These are phyloP conservation scores for Pleurotus ostreatus DNA, from an alignment of 768 basidiomycete species.

Conservation along the genomic window DNA sequence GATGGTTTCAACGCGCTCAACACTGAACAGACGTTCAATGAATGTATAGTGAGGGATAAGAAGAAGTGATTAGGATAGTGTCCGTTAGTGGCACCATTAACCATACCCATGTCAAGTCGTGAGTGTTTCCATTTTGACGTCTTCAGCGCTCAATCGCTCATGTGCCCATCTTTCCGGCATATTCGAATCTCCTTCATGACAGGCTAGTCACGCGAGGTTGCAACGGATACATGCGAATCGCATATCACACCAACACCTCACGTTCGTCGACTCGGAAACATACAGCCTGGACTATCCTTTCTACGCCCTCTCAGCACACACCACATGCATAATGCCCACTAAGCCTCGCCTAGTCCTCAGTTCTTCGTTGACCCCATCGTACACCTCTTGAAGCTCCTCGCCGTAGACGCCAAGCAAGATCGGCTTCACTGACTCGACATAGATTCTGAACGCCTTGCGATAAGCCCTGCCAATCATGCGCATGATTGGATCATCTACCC, in stretches of 20 bases:
- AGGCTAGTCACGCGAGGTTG: no score
- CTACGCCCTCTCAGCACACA: constrained; percentile 30
- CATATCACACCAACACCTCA: background rate
- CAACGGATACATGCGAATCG: no score
- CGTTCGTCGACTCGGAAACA: background rate
- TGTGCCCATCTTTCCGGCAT: no score
- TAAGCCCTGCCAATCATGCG: constrained; percentile 37
- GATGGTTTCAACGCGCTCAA: no score
- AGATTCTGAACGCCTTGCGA: constrained; percentile 33
- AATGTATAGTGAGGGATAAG: no score
- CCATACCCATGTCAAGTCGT: no score
- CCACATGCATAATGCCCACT: constrained; percentile 43
- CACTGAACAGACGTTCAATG: no score
- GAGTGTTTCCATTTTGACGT: constrained; percentile 2
- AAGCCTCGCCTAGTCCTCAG: constrained; percentile 43
- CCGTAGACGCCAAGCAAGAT: constrained; percentile 39
- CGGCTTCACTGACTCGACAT: constrained; percentile 45
- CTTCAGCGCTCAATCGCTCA: background rate
- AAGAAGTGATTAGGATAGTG: no score
- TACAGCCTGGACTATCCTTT: background rate
- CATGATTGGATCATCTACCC: constrained; percentile 34
- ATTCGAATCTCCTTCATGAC: no score
- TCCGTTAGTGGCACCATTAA: no score
- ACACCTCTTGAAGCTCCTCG: constrained; percentile 24
- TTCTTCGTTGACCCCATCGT: constrained; percentile 42